Conservation (phyloP, 345 rosid genomes). For the Firmiana major region DNA sequence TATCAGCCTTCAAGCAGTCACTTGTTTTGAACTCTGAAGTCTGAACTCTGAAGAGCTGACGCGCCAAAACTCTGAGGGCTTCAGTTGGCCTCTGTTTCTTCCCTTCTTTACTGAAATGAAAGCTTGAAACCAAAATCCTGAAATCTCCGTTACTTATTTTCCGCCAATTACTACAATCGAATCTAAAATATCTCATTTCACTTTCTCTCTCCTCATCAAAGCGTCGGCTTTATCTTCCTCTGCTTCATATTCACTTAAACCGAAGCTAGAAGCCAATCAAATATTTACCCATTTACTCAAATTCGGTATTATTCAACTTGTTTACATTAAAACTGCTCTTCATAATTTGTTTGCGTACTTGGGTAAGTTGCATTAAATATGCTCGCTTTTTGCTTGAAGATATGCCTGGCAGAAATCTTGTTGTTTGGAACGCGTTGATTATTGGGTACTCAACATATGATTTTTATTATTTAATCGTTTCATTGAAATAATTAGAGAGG, state of each 20-base stretch:
- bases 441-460: constrained; percentile 64
- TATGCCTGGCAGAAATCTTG: constrained; percentile 65
- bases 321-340: constrained; percentile 57
- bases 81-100: constrained; percentile 34
- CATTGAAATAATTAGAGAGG: constrained; percentile 53
- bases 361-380: constrained; percentile 29
- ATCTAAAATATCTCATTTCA: constrained; percentile 46
- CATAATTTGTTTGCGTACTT: constrained; percentile 38
- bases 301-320: constrained; percentile 46
- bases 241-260: constrained; percentile 11
- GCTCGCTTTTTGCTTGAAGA: constrained; percentile 55
- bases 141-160: constrained; percentile 41
- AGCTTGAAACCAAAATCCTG: constrained; percentile 29
- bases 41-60: neutral
- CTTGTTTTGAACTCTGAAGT: neutral
- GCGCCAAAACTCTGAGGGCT: neutral
- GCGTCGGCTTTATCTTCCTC: constrained; percentile 23
- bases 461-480: constrained; percentile 42
- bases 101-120: constrained; percentile 48
- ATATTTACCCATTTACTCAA: constrained; percentile 55
- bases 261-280: constrained; percentile 33
- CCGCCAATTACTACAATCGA: constrained; percentile 47
- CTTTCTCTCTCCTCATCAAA: constrained; percentile 55
- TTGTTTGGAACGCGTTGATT: constrained; percentile 79
- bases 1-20: neutral